Evolutionary conservation across 495 filamentous ascomycete genomes (phyloP).

Genomic region (Neurospora sp.): DNA sequence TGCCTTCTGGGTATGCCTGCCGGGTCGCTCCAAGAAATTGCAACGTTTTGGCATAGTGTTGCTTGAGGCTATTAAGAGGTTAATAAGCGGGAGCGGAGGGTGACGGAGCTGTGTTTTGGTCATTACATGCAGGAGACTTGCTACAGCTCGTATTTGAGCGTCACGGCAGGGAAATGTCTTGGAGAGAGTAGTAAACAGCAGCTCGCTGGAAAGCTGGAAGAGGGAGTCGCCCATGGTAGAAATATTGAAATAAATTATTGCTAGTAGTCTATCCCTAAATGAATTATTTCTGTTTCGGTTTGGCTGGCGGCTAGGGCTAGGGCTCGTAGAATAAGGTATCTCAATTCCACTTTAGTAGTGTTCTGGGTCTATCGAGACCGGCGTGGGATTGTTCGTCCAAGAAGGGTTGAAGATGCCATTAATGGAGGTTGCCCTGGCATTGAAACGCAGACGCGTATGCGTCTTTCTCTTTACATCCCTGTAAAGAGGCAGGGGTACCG

Average conservation of each 20-base stretch:
- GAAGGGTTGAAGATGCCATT: no score
- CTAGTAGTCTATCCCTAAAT: not conserved
- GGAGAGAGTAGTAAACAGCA: slow-evolving; percentile 41
- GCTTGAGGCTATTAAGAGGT: slow-evolving; percentile 24
- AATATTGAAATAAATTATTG: not conserved
- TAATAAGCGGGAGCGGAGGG: not conserved
- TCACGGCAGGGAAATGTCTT: slow-evolving; percentile 51
- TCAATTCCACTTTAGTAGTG: no score
- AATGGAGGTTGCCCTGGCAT: not conserved
- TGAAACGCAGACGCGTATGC: not conserved
- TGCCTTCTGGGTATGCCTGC: no score
- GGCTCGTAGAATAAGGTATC: not conserved
- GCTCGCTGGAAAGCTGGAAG: slow-evolving; percentile 42
- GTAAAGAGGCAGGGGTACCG: not conserved
- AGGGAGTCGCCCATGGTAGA: slow-evolving; percentile 13
- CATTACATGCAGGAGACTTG: slow-evolving; percentile 51
- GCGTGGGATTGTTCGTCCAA: not conserved
- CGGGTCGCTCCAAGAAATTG: no score
- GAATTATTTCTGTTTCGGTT: no score
- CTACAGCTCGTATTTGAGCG: slow-evolving; percentile 51
- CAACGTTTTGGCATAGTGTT: slow-evolving; percentile 46
- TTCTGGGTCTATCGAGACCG: not conserved
- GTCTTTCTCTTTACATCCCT: not conserved
- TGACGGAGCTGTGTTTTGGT: not conserved
- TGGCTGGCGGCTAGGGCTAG: not conserved